These are phyloP conservation scores for Collybia sp. DNA, from an alignment of 768 basidiomycete genomes.

Conservation along the genomic window DNA sequence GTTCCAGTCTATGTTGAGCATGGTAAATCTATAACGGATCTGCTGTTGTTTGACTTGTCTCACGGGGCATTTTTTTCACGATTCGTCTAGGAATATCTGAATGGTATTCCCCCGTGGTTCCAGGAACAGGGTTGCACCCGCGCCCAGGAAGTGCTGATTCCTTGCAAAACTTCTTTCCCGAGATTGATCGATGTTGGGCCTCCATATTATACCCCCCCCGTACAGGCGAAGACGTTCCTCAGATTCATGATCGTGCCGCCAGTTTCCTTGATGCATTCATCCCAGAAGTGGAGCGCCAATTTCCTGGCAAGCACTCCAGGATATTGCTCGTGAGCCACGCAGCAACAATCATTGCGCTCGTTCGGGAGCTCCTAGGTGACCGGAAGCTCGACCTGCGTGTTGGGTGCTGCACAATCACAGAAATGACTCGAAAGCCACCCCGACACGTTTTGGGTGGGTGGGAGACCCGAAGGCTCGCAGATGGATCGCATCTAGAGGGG, in stretches of 20 bases:
- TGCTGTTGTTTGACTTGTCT: no score
- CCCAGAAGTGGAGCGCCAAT: conserved; percentile 41
- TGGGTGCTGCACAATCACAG: conserved; percentile 74
- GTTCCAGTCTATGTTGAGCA: conserved; percentile 79
- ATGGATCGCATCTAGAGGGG: conserved; percentile 53
- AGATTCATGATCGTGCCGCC: conserved; percentile 56
- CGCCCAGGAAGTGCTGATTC: conserved; percentile 56
- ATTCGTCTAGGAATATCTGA: conserved; percentile 53
- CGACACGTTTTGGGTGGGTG: conserved; percentile 35
- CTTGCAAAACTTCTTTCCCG: conserved; percentile 51
- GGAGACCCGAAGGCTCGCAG: conserved; percentile 42
- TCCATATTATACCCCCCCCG: conserved; percentile 68
- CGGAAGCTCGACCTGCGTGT: conserved; percentile 49
- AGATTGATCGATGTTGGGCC: conserved; percentile 61
- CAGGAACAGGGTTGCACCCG: conserved; percentile 70
- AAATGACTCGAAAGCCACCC: conserved; percentile 33
- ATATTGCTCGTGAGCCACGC: conserved; percentile 72
- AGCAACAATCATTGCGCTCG: conserved; percentile 67
- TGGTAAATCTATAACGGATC: conserved; percentile 32
- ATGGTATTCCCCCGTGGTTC: conserved; percentile 73
- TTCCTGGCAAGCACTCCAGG: conserved; percentile 36
- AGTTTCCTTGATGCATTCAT: conserved; percentile 49
- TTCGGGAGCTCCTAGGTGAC: conserved; percentile 52
- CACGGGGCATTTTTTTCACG: neutral
- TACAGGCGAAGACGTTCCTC: conserved; percentile 63